Conservation (phyloP, 2,329 filamentous ascomycete species). For the Fusarium dlaminii region DNA sequence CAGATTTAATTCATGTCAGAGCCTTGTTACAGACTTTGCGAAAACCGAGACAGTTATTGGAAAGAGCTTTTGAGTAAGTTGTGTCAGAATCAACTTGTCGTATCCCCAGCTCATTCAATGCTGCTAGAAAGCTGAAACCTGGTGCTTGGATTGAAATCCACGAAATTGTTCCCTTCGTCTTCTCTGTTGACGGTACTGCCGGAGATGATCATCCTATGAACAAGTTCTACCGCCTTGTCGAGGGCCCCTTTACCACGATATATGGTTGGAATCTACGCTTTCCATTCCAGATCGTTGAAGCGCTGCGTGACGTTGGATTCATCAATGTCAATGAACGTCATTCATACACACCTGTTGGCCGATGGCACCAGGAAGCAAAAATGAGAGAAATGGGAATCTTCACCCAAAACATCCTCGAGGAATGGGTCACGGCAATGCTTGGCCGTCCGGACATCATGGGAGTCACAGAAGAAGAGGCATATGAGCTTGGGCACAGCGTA, state of each 20-base stretch:
- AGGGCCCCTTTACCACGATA: conserved; percentile 43
- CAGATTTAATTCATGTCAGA: conserved; percentile 65
- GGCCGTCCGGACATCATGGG: conserved; percentile 47
- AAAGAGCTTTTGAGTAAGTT: conserved; percentile 56
- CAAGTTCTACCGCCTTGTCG: conserved; percentile 46
- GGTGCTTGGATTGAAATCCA: conserved; percentile 55
- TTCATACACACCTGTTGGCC: conserved; percentile 48
- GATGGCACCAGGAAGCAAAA: conserved; percentile 50
- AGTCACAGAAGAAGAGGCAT: conserved; percentile 48
- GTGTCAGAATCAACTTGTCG: neutral
- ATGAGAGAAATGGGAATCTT: conserved; percentile 52
- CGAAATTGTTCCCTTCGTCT: conserved; percentile 47
- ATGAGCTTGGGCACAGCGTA: conserved; percentile 45
- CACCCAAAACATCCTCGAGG: conserved; percentile 48
- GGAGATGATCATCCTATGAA: conserved; percentile 46
- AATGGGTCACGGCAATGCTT: conserved; percentile 49
- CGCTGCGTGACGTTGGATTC: conserved; percentile 48
- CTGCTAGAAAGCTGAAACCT: conserved; percentile 46
- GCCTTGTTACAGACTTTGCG: conserved; percentile 61
- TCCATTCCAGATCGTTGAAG: conserved; percentile 40
- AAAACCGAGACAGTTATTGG: conserved; percentile 60
- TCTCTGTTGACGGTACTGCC: conserved; percentile 46
- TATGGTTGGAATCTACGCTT: conserved; percentile 51
- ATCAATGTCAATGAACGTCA: conserved; percentile 44
- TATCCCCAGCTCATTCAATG: conserved; percentile 12